Evolutionary conservation across 345 rosid genomes (phyloP).

Genomic region (Excoecaria cochinchinensis): DNA sequence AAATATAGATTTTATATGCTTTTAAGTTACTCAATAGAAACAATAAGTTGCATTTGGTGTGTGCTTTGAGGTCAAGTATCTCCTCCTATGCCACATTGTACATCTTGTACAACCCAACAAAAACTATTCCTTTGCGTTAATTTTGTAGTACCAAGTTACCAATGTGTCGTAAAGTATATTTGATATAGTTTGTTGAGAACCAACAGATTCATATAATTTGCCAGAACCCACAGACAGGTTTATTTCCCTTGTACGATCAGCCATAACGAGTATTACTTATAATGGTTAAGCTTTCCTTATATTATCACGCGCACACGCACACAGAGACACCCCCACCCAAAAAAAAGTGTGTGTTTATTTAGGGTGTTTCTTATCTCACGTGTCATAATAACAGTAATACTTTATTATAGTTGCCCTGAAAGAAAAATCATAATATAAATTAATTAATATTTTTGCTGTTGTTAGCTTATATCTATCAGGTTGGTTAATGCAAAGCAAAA

Average conservation of each 20-base stretch:
- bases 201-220: neutral
- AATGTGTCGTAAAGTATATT: neutral
- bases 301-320: too few relatives aligned
- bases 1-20: conserved; percentile 33
- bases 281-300: neutral
- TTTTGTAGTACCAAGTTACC: neutral
- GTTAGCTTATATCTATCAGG: conserved; percentile 56
- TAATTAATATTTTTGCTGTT: neutral
- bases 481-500: conserved; percentile 30
- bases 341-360: too few relatives aligned
- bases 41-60: conserved; percentile 9
- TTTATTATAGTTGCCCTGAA: neutral
- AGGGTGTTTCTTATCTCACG: neutral
- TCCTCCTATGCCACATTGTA: conserved; percentile 29
- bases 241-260: neutral
- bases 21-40: conserved; percentile 62
- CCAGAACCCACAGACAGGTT: too few relatives aligned
- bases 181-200: neutral
- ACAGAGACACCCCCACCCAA: too few relatives aligned
- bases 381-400: neutral
- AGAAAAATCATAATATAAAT: neutral
- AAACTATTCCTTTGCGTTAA: neutral
- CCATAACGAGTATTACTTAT: neutral
- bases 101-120: neutral
- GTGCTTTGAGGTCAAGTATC: conserved; percentile 47